Conservation (phyloP, 345 rosid species). For the Hibiscus tridactylites region DNA sequence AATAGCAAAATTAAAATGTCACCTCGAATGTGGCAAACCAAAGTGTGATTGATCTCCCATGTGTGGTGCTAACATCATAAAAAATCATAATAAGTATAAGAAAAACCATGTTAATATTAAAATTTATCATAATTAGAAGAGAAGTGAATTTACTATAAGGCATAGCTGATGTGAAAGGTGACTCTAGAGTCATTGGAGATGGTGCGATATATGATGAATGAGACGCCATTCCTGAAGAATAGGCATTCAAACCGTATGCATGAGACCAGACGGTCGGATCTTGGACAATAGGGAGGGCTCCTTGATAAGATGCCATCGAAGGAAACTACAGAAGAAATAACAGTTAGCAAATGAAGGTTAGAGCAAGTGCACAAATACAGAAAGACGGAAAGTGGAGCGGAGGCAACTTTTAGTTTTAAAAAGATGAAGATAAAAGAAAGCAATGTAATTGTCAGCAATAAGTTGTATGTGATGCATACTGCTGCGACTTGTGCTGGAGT, state of each 20-base stretch:
- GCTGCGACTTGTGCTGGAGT: conserved; percentile 23
- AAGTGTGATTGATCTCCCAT: conserved; percentile 34
- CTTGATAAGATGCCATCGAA: conserved; percentile 34
- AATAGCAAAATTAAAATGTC: conserved; percentile 7
- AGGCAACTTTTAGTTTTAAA: background rate
- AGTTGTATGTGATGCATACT: conserved; percentile 25
- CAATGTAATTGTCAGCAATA: background rate
- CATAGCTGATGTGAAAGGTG: conserved; percentile 22
- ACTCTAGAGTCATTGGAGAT: conserved; percentile 16
- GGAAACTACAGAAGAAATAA: conserved; percentile 32
- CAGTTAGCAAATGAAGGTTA: background rate
- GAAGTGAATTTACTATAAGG: conserved; percentile 29
- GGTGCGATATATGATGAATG: conserved; percentile 30
- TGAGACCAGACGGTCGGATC: conserved; percentile 18
- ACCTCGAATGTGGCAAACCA: conserved; percentile 36
- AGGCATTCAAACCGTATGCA: conserved; percentile 18
- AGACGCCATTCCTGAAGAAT: conserved; percentile 30
- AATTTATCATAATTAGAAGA: conserved; percentile 1
- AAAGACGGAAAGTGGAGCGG: background rate
- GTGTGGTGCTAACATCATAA: conserved; percentile 31
- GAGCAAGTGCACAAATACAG: background rate
- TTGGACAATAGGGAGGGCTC: conserved; percentile 26
- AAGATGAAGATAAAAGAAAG: background rate
- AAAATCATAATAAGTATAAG: background rate
- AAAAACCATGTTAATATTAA: background rate